phyloP scores from a whole-genome alignment of 768 basidiomycete genomes.

The Tulasnella sp. region DNA sequence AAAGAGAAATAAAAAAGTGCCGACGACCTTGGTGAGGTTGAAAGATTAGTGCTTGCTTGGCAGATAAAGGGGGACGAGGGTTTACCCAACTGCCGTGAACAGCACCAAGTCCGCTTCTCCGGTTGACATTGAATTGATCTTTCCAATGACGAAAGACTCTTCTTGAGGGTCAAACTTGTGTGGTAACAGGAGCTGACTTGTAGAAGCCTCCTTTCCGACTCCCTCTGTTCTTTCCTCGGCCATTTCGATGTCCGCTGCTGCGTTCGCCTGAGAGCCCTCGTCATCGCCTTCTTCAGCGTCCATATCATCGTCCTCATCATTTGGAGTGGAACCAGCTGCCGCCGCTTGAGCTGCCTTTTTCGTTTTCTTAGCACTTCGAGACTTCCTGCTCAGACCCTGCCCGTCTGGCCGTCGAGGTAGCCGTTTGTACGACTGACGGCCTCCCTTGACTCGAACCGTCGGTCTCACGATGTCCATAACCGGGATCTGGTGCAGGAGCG shows the following conservation, averaged over 20 bases:
- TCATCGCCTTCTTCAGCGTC: conserved; percentile 29
- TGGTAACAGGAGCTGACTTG: neutral
- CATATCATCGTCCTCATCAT: conserved; percentile 24
- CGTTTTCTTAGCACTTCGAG: conserved; percentile 20
- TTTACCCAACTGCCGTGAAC: conserved; percentile 68
- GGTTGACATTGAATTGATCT: conserved; percentile 40
- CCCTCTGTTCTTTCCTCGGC: conserved; percentile 12
- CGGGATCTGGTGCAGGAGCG: conserved; percentile 39
- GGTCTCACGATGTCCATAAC: conserved; percentile 35
- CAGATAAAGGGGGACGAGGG: neutral
- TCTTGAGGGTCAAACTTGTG: conserved; percentile 14
- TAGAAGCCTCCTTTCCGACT: no score
- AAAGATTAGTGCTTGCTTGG: neutral
- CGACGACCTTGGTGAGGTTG: conserved; percentile 39
- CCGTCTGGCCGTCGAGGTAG: conserved; percentile 21
- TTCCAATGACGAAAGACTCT: conserved; percentile 44
- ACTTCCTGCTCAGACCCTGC: conserved; percentile 17
- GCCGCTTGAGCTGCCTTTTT: conserved; percentile 18
- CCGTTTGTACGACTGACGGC: conserved; percentile 3
- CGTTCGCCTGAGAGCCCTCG: conserved; percentile 28
- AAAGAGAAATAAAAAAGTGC: conserved; percentile 48
- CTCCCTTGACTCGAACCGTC: conserved; percentile 31
- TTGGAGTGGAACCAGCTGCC: conserved; percentile 26
- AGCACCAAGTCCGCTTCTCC: conserved; percentile 36
- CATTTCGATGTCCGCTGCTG: conserved; percentile 15